A percentile compares a stretch with the other conserved stretches of the same genome.
These are phyloP conservation scores for Spathaspora boniae DNA, from an alignment of 805 yeast genomes.

Conservation along the genomic window DNA sequence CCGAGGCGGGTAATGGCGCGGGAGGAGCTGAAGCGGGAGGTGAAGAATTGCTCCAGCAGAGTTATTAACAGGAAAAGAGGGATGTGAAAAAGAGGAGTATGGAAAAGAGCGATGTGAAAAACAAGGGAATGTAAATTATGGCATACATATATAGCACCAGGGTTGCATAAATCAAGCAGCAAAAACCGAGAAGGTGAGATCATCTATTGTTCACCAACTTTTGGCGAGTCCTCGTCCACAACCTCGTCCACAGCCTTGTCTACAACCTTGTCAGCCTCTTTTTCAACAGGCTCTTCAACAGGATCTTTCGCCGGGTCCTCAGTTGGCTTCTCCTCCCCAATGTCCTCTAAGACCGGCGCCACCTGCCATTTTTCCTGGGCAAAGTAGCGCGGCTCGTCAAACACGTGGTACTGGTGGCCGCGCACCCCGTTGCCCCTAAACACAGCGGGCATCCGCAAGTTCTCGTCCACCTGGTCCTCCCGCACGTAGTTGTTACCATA, in stretches of 20 bases:
- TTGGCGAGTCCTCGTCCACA: neutral
- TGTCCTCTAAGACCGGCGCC: neutral
- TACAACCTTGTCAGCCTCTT: no score
- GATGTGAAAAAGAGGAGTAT: no score
- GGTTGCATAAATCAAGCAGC: no score
- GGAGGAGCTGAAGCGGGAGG: conserved; percentile 7
- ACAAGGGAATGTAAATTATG: no score
- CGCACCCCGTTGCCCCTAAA: conserved; percentile 91
- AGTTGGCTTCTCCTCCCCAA: neutral
- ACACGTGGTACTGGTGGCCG: conserved; percentile 91
- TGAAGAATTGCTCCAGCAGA: conserved; percentile 4
- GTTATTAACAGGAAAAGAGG: conserved; percentile 2
- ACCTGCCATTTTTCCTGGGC: conserved; percentile 20
- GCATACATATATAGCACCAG: no score
- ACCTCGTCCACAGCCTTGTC: no score
- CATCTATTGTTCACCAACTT: neutral
- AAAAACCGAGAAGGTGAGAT: no score
- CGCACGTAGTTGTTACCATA: conserved; percentile 56
- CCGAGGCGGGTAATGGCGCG: conserved; percentile 3
- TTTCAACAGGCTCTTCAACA: no score
- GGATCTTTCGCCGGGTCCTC: neutral
- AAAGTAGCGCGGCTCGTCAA: conserved; percentile 88
- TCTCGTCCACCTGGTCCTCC: conserved; percentile 56
- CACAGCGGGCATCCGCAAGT: conserved; percentile 68
- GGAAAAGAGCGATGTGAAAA: no score